Base-by-base conservation (phyloP, 1,284 basidiomycete species). In the Ceratobasidium sp. region DNA sequence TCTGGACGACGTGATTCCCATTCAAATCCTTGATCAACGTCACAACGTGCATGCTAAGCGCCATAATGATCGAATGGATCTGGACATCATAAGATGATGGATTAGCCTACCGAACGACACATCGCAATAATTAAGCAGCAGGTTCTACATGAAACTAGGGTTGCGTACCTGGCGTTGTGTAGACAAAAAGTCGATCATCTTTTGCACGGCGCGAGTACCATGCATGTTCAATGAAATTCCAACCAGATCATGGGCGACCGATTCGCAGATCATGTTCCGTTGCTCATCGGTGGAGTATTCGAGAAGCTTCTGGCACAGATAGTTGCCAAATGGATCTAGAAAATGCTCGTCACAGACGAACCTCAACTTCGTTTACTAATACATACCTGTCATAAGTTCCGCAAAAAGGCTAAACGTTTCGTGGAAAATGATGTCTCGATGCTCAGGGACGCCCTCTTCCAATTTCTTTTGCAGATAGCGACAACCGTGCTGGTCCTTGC, bases 161-260 rank as follows among this genome's bases (percentile, higher is more conserved):
- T 72, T 73, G 87, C 89, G 85, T 82, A 83, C 91, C 89, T 95
- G 93, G 77, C 95, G 85, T 75, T 93, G 89, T 70, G 93, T 94
- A n/a, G 94, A 96, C 76, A 99, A 82, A 82, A 98, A 99, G 80
- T 99, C 97, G 74, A 99, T 98, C 95, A 98, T 99, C 85, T 99
- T 99, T 82, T 99, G 97, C 65, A 99, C 97, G 29, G 97, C 97
- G 71, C 97, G 89, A 42, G 97, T 99, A 45, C 97, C 97, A 80
- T 99, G 97, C 97, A 99, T 99, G 82, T 99, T 99, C 75, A 99
- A 85, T 50, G 95, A 98, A 78, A 99, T 99, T 76, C 92, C 94
- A 75, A 99, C 97, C 58, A 99, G 85, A 75, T 99, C 97, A 76
- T 94, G 91, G 38, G 95, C 94, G 60, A 99, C 96, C 25, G 94